Conservation (phyloP, 148 eudicot species). For the Fallopia convolvulus region DNA sequence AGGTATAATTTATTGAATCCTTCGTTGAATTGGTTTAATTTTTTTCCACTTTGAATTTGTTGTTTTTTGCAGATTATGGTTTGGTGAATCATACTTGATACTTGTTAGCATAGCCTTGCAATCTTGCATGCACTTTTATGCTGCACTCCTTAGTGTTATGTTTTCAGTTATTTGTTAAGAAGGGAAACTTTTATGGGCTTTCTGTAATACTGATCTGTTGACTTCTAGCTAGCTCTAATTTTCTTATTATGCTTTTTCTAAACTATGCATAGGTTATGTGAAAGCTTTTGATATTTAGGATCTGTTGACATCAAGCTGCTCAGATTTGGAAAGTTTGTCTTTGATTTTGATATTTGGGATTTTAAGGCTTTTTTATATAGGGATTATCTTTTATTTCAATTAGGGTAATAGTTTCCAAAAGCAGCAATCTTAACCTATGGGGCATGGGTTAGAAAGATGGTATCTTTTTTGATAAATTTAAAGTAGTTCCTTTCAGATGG, state of each 20-base stretch:
- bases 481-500: not conserved
- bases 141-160: not conserved
- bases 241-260: too few species aligned
- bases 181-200: not conserved
- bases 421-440: too few species aligned
- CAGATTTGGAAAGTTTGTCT: too few species aligned
- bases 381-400: too few species aligned
- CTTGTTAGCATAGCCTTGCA: not conserved
- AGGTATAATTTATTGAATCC: slow-evolving; percentile 34
- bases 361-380: too few species aligned
- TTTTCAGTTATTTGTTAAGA: not conserved
- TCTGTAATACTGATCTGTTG: not conserved
- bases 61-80: not conserved
- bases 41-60: not conserved
- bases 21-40: not conserved
- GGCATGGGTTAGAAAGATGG: too few species aligned
- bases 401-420: too few species aligned
- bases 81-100: not conserved
- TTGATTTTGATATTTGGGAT: too few species aligned
- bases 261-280: too few species aligned
- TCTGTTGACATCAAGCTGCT: too few species aligned
- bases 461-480: too few species aligned
- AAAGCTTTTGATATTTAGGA: too few species aligned
- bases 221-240: not conserved
- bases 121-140: not conserved